Conservation (phyloP, 2,329 filamentous ascomycete genomes). For the Claviceps sp. region DNA sequence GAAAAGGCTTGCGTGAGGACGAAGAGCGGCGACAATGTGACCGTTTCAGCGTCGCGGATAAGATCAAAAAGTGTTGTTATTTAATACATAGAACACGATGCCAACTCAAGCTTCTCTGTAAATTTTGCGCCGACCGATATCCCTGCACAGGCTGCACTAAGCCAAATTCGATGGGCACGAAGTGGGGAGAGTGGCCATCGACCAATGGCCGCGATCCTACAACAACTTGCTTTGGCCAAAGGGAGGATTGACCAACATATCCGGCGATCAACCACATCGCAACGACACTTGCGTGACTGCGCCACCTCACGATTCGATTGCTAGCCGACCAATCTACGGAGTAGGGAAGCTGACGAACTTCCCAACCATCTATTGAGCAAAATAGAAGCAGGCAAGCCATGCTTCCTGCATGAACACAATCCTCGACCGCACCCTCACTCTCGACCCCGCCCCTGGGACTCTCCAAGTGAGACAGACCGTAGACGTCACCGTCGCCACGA, state of each 20-base stretch:
- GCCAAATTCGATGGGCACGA: too few relatives aligned
- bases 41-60: too few relatives aligned
- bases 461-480: background rate
- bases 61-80: too few relatives aligned
- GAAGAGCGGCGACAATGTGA: background rate
- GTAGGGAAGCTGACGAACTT: background rate
- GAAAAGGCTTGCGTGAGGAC: background rate
- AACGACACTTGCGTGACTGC: constrained; percentile 4
- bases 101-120: too few relatives aligned
- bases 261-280: background rate
- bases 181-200: too few relatives aligned
- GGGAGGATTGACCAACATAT: too few relatives aligned
- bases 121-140: too few relatives aligned
- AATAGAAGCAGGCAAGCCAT: background rate
- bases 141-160: too few relatives aligned
- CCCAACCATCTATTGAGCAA: background rate
- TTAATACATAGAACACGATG: too few relatives aligned
- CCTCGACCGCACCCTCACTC: background rate
- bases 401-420: constrained; percentile 1
- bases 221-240: too few relatives aligned
- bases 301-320: background rate
- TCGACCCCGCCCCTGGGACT: background rate
- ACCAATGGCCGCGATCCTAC: background rate
- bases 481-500: background rate
- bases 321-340: background rate